These are phyloP conservation scores for Harringtonia lauricola DNA, from an alignment of 2,329 filamentous ascomycete species.

Conservation along the genomic window DNA sequence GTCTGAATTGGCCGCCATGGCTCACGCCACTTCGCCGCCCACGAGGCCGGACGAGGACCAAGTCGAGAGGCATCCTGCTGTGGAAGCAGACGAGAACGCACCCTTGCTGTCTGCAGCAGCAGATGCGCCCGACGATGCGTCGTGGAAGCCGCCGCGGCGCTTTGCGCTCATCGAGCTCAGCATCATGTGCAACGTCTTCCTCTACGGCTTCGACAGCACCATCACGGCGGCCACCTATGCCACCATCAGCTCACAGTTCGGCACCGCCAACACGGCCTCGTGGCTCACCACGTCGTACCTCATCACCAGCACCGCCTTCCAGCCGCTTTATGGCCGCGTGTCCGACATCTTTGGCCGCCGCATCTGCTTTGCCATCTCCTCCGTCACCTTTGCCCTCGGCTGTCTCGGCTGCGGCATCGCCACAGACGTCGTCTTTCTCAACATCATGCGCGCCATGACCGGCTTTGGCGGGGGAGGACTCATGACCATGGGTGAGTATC, in stretches of 20 bases:
- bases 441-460: constrained; percentile 36
- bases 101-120: too few species aligned
- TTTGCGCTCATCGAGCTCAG: constrained; percentile 49
- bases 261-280: constrained; percentile 36
- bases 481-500: constrained; percentile 41
- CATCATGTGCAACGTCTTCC: constrained; percentile 54
- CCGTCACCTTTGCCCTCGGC: constrained; percentile 21
- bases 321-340: constrained; percentile 50
- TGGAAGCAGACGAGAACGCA: too few species aligned
- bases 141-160: too few species aligned
- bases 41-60: too few species aligned
- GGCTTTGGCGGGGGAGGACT: constrained; percentile 60
- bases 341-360: constrained; percentile 54
- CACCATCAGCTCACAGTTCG: constrained; percentile 39
- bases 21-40: too few species aligned
- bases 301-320: constrained; percentile 49
- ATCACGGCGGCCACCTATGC: constrained; percentile 65
- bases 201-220: constrained; percentile 60
- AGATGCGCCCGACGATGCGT: too few species aligned
- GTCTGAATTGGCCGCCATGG: too few species aligned
- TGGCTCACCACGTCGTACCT: constrained; percentile 42
- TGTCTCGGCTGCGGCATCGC: constrained; percentile 42
- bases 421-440: constrained; percentile 37
- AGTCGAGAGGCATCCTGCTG: too few species aligned
- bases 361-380: constrained; percentile 49